These are phyloP conservation scores for Lactifluus hygrophoroides DNA, from an alignment of 768 basidiomycete genomes.

Conservation along the genomic window DNA sequence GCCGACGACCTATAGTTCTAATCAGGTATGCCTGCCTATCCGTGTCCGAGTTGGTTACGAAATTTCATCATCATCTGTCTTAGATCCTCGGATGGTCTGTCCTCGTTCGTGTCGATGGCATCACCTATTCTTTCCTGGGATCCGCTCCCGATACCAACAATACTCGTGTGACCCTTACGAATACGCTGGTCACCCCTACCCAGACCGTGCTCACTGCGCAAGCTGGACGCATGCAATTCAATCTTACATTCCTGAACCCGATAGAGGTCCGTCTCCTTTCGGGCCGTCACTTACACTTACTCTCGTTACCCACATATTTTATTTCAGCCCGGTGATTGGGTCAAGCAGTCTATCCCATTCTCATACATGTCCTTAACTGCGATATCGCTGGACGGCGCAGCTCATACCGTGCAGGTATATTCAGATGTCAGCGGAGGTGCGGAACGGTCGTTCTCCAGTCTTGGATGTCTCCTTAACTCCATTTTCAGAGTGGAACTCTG, in stretches of 20 bases:
- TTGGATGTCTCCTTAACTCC: background rate
- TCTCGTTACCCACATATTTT: background rate
- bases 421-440: slow-evolving; percentile 33
- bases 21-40: background rate
- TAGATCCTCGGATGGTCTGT: slow-evolving; percentile 14
- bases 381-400: slow-evolving; percentile 25
- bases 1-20: slow-evolving; percentile 15
- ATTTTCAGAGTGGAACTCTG: slow-evolving; percentile 23
- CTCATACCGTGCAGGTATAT: slow-evolving; percentile 32
- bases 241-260: slow-evolving; percentile 32
- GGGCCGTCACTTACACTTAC: background rate
- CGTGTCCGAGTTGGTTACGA: background rate
- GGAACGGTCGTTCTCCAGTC: background rate
- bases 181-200: slow-evolving; percentile 30
- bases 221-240: slow-evolving; percentile 32
- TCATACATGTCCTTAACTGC: slow-evolving; percentile 31
- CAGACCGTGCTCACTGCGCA: slow-evolving; percentile 27
- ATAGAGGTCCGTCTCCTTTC: slow-evolving; percentile 27
- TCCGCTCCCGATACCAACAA: background rate
- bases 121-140: slow-evolving; percentile 20
- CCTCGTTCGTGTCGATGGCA: slow-evolving; percentile 6
- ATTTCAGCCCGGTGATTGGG: slow-evolving; percentile 29
- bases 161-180: slow-evolving; percentile 20
- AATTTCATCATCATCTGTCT: background rate
- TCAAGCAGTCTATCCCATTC: slow-evolving; percentile 34